Evolutionary conservation across 2,329 filamentous ascomycete genomes (phyloP).

Genomic region (Orbilia blumenaviensis): DNA sequence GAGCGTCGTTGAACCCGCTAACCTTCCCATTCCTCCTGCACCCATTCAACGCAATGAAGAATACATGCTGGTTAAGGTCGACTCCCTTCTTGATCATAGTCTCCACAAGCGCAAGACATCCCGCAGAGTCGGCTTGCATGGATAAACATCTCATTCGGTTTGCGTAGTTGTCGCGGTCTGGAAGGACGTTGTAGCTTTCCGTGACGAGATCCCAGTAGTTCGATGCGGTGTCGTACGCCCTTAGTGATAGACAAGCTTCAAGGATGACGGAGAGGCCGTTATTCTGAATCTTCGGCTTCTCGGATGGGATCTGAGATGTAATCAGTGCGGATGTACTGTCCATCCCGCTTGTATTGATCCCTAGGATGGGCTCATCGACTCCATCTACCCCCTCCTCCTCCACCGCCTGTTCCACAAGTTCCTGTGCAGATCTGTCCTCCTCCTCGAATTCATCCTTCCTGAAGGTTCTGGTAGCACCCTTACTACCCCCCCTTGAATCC

Average conservation of each 20-base stretch:
- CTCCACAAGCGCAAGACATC: conserved; percentile 31
- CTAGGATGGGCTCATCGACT: background rate
- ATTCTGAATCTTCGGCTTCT: conserved; percentile 65
- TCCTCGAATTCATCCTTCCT: conserved; percentile 21
- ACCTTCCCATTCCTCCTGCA: conserved; percentile 50
- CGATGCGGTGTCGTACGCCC: conserved; percentile 70
- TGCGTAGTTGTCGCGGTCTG: conserved; percentile 77
- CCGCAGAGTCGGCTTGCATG: conserved; percentile 33
- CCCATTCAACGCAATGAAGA: conserved; percentile 57
- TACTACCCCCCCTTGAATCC: conserved; percentile 54
- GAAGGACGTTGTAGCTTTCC: conserved; percentile 69
- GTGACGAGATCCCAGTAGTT: conserved; percentile 83
- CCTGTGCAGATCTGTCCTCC: conserved; percentile 27
- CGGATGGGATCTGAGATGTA: conserved; percentile 61
- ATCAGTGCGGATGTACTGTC: conserved; percentile 62
- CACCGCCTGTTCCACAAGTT: conserved; percentile 36
- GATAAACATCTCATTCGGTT: conserved; percentile 68
- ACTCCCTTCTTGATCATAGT: conserved; percentile 30
- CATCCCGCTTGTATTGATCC: background rate
- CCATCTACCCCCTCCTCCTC: conserved; percentile 48
- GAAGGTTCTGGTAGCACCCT: conserved; percentile 48
- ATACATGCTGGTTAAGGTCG: conserved; percentile 50
- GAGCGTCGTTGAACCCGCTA: conserved; percentile 27
- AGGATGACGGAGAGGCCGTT: conserved; percentile 75
- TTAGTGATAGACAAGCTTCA: conserved; percentile 70